These are phyloP conservation scores for Takashimella koratensis DNA, from an alignment of 1,284 basidiomycete species.

Conservation along the genomic window DNA sequence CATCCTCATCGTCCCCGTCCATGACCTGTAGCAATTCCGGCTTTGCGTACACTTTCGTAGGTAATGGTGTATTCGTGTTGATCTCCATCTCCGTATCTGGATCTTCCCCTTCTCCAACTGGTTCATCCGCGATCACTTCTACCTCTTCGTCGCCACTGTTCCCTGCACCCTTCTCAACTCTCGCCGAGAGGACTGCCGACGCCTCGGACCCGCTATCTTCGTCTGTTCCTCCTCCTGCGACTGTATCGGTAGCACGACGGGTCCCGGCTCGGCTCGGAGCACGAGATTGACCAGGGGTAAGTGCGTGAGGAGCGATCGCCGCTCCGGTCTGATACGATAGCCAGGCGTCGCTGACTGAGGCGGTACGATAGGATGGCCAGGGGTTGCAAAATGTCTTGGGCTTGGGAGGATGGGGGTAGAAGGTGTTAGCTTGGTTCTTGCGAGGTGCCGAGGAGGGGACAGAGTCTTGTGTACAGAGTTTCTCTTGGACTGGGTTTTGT, in stretches of 20 bases:
- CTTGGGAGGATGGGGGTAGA: slow-evolving; percentile 2
- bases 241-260: slow-evolving; percentile 1
- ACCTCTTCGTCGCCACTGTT: background rate
- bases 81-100: slow-evolving; percentile 1
- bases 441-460: too few relatives aligned
- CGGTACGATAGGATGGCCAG: slow-evolving; percentile 45
- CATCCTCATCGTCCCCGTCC: slow-evolving; percentile 36
- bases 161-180: background rate
- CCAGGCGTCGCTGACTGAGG: slow-evolving; percentile 37
- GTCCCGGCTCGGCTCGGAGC: slow-evolving; percentile 5
- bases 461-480: too few relatives aligned
- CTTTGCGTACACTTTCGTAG: slow-evolving; percentile 27
- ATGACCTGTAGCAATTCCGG: slow-evolving; percentile 28
- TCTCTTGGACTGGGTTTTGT: background rate
- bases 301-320: slow-evolving; percentile 32
- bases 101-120: slow-evolving; percentile 5
- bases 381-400: slow-evolving; percentile 45
- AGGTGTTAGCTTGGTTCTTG: background rate
- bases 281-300: slow-evolving; percentile 7
- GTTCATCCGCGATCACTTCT: slow-evolving; percentile 4
- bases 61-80: background rate
- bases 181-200: slow-evolving; percentile 5
- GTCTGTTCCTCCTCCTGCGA: too few relatives aligned
- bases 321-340: slow-evolving; percentile 43
- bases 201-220: slow-evolving; percentile 5